Evolutionary conservation across 2,329 filamentous ascomycete genomes (phyloP).

Genomic region (Colletotrichum euphorbiae): DNA sequence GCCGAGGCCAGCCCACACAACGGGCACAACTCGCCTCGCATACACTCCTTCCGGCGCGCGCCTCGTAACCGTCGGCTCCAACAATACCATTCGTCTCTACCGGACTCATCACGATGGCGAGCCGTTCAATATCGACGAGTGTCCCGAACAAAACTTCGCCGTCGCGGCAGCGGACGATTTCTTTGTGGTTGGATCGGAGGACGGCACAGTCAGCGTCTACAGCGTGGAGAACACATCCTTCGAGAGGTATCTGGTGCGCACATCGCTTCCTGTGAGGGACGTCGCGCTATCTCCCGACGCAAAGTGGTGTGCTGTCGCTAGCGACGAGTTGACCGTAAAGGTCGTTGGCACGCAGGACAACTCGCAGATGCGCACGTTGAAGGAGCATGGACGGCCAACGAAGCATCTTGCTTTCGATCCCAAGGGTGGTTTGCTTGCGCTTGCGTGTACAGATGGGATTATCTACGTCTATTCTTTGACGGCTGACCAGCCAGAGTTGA

Average conservation of each 20-base stretch:
- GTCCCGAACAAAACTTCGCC: conserved; percentile 85
- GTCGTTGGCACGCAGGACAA: conserved; percentile 86
- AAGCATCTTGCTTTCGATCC: conserved; percentile 93
- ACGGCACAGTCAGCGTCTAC: conserved; percentile 96
- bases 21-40: conserved; percentile 85
- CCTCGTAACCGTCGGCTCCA: conserved; percentile 90
- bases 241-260: conserved; percentile 85
- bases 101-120: conserved; percentile 92
- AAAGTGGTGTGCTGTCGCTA: conserved; percentile 94
- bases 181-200: conserved; percentile 91
- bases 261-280: conserved; percentile 87
- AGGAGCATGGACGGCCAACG: conserved; percentile 87
- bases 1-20: conserved; percentile 80
- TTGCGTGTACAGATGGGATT: conserved; percentile 89
- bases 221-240: conserved; percentile 80
- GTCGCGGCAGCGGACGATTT: conserved; percentile 81
- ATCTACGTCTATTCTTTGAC: conserved; percentile 91
- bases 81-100: conserved; percentile 94
- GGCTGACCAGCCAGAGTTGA: conserved; percentile 81
- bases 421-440: conserved; percentile 77
- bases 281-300: conserved; percentile 84
- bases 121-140: conserved; percentile 91
- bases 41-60: conserved; percentile 91
- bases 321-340: conserved; percentile 93
- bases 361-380: conserved; percentile 78